Percentiles rank a stretch among this genome's conserved stretches.
These are phyloP conservation scores for Clarkia xantiana DNA, from an alignment of 345 rosid genomes.

Conservation along the genomic window DNA sequence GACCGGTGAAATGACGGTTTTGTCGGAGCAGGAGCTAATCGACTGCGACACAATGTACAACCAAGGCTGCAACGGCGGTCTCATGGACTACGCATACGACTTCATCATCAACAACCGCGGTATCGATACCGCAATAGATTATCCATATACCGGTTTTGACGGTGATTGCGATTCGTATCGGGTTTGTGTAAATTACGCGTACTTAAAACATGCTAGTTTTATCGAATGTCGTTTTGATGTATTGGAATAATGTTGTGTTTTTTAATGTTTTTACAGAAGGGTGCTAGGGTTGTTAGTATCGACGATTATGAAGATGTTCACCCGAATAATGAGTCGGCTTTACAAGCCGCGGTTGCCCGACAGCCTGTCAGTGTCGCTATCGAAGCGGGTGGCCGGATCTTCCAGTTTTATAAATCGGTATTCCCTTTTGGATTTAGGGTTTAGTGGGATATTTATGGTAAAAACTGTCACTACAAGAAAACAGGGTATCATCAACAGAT, in stretches of 20 bases:
- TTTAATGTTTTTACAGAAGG: slow-evolving; percentile 32
- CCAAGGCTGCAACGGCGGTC: slow-evolving; percentile 83
- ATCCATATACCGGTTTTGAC: slow-evolving; percentile 56
- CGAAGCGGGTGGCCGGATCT: slow-evolving; percentile 69
- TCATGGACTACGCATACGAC: slow-evolving; percentile 80
- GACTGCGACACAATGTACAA: slow-evolving; percentile 71
- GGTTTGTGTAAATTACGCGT: slow-evolving; percentile 24
- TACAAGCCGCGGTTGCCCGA: slow-evolving; percentile 61
- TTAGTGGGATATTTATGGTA: no score
- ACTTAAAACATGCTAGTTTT: no score
- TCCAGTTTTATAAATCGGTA: slow-evolving; percentile 69
- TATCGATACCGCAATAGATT: slow-evolving; percentile 62
- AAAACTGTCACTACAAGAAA: no score
- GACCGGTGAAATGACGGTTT: slow-evolving; percentile 48
- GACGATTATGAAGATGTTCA: slow-evolving; percentile 79
- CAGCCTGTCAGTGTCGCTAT: slow-evolving; percentile 82
- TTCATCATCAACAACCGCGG: slow-evolving; percentile 87
- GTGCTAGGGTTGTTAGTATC: slow-evolving; percentile 65
- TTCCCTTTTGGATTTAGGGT: neutral
- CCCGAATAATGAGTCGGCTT: slow-evolving; percentile 31
- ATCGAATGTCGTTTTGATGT: neutral
- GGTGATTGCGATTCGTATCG: slow-evolving; percentile 47
- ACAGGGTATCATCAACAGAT: no score
- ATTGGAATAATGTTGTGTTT: neutral
- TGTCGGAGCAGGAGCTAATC: slow-evolving; percentile 88